Evolutionary conservation across 441 rosid species (phyloP), one percentile per base, ranked within the genome.

Genomic region (Melianthus villosus): DNA sequence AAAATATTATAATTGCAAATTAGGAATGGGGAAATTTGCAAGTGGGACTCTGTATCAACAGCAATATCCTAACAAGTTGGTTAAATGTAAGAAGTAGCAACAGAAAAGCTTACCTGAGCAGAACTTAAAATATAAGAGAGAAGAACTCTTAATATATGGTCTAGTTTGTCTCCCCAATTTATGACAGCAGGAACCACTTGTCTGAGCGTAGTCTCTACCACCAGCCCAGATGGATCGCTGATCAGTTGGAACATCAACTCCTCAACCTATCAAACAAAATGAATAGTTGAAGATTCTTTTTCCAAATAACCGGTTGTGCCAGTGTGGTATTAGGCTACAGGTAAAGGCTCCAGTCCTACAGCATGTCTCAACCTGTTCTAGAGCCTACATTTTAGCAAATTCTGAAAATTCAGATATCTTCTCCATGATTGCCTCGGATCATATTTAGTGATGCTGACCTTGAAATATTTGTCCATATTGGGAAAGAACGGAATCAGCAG

Each of bases 401-500:
- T 63, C 93, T 59, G 76, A 68, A 73, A 73, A 75, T 70, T 73
- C 73, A 78, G 79, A 67, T 67, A 60, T 72, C 72, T 61, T 69
- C 79, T 72, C 73, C 75, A 62, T 71, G 77, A 62, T 73, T 68
- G 89, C 83, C 72, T 61, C 51, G 58, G 71, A 69, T 72, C 71
- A 75, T 73, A 69, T 71, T 61, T 69, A 71, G 67, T 65, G 77
- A 72, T 56, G 77, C 91, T 78, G 79, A 87, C 97, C 97, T 87
- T 87, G 80, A 87, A 80, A 76, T 83, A 87, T 80, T 87, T 87
- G 76, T 87, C 97, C 54, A 57, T 66, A 63, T 66, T 81, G 3
- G 82, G 97, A 55, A 83, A 87, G 39, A 78, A 75, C n/a, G 93
- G 97, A 65, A 87, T 93, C 62, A 83, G 67, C 83, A 87, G 56